Base-by-base conservation (phyloP, 1,284 basidiomycete species). In the Tilletia indica region DNA sequence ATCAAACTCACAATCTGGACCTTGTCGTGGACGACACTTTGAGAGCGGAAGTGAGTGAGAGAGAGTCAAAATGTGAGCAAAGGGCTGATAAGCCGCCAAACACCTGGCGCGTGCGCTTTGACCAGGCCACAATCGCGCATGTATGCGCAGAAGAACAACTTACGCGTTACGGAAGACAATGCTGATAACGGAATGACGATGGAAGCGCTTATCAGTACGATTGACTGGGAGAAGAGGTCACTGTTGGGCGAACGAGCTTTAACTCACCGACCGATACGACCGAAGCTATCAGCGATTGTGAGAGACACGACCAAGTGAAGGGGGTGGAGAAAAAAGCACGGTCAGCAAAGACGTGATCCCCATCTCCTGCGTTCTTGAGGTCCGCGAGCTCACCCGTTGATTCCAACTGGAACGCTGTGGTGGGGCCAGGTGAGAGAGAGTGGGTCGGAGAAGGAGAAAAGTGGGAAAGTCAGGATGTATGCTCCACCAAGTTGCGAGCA, bases 161-260 rank as follows among this genome's bases (percentile, higher is more conserved):
- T 39, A 64, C 68, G 78, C 74, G 89, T 98, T 98, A 84, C 96
- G 92, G 87, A 93, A 89, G 80, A 99, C 97, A 85, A 99, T 97
- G 87, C 61, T 64, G 61, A 64, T 94, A 94, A 86, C 95, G 94
- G 84, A 97, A 97, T 89, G 94, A 94, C 88, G 94, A 94, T 48
- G 34, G 19, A n/a, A 68, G 14, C 11, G 45, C 16, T n/a, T 31
- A 58, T 34, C 51, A 39, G n/a, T 25, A 8, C 12, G 5, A 64
- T 39, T 34, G 14, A 16, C 19, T 31, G 69, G 68, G 8, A 49
- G 68, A 56, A 31, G 64, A 12, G n/a, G 51, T 21, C 38, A 36
- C 21, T 47, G 34, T 11, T 25, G 25, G 39, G 61, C 54, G 72
- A 49, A 21, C 42, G 70, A 67, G 54, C 67, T 63, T 21, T 31